phyloP scores from a whole-genome alignment of 371 early-diverging fungal species.

The Zancudomyces culisetae region DNA sequence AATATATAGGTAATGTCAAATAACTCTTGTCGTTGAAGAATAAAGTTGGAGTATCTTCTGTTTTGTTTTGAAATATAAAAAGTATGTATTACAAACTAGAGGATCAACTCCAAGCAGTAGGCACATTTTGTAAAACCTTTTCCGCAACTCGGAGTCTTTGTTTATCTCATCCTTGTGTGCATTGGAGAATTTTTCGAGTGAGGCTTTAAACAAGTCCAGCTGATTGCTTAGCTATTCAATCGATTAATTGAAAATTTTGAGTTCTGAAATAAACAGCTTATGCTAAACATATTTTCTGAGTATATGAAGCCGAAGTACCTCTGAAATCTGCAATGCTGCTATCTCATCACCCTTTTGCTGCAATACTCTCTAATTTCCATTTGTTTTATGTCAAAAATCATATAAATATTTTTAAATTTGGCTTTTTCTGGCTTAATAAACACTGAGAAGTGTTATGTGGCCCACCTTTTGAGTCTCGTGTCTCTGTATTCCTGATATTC shows the following conservation, averaged over 20 bases:
- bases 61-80: no score
- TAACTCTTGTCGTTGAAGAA: no score
- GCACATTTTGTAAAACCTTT: conserved; percentile 87
- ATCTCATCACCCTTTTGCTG: conserved; percentile 5
- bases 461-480: conserved; percentile 1
- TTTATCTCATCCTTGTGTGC: conserved; percentile 75
- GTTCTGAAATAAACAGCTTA: no score
- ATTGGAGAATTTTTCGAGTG: conserved; percentile 68
- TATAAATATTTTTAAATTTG: no score
- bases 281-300: no score
- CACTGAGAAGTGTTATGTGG: no score
- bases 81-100: conserved; percentile 49
- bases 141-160: conserved; percentile 67
- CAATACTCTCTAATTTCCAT: conserved; percentile 1
- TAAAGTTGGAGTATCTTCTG: no score
- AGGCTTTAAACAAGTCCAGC: conserved; percentile 51
- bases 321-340: conserved; percentile 1
- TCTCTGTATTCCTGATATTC: conserved; percentile 2
- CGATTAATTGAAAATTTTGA: neutral
- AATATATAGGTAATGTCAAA: neutral
- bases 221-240: conserved; percentile 42
- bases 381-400: no score
- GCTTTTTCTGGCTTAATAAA: no score
- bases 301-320: no score
- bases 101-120: conserved; percentile 86